Evolutionary conservation across 1,284 basidiomycete species (phyloP).

Genomic region (Apiotrichum siamense): DNA sequence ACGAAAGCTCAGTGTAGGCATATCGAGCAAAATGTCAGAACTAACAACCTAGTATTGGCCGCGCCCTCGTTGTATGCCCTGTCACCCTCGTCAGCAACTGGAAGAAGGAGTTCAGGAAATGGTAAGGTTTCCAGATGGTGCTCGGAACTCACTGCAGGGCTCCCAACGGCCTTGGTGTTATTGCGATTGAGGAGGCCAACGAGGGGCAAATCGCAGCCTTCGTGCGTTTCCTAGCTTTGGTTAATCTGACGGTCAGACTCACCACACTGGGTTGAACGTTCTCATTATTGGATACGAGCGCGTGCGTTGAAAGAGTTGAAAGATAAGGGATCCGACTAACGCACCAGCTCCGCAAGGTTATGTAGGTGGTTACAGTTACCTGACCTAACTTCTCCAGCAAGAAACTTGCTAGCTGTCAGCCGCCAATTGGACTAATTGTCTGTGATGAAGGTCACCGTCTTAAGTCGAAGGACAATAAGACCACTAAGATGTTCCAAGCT

Average conservation of each 20-base stretch:
- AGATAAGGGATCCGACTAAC: neutral
- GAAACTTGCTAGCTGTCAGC: constrained; percentile 49
- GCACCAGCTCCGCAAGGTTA: constrained; percentile 63
- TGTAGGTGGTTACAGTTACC: constrained; percentile 51
- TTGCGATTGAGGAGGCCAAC: constrained; percentile 68
- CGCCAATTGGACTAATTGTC: constrained; percentile 84
- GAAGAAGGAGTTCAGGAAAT: constrained; percentile 92
- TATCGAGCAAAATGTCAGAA: neutral
- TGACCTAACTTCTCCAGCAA: constrained; percentile 33
- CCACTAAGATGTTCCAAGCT: constrained; percentile 77
- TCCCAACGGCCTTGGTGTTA: constrained; percentile 50
- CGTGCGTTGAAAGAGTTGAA: constrained; percentile 21
- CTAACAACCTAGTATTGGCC: constrained; percentile 51
- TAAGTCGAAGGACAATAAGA: constrained; percentile 85
- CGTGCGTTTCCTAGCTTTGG: constrained; percentile 56
- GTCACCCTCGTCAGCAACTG: constrained; percentile 94
- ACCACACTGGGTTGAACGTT: constrained; percentile 67
- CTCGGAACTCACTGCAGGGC: constrained; percentile 3
- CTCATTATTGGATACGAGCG: constrained; percentile 93
- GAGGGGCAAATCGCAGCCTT: constrained; percentile 66
- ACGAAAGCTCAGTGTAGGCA: constrained; percentile 52
- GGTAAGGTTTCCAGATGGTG: constrained; percentile 50
- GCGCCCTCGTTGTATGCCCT: constrained; percentile 88
- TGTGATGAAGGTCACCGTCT: constrained; percentile 97
- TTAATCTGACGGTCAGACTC: constrained; percentile 20